A percentile compares a stretch with the other conserved stretches of the same genome.
phyloP scores from a whole-genome alignment of 768 basidiomycete genomes.

The Dendrothele bispora region DNA sequence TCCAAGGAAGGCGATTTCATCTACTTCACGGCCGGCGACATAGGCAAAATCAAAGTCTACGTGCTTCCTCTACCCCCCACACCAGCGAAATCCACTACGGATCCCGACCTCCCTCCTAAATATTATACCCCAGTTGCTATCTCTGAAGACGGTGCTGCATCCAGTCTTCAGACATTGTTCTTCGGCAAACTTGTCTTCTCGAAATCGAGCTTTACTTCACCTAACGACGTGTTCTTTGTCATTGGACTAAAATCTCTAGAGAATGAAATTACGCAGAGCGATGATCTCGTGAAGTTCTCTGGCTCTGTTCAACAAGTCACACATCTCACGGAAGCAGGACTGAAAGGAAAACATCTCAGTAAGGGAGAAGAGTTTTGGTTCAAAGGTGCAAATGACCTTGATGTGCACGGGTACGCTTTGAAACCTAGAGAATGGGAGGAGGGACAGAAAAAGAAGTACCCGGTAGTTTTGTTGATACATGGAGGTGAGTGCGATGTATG shows the following conservation, averaged over 20 bases:
- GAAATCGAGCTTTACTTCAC: constrained; percentile 70
- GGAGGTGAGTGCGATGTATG: constrained; percentile 44
- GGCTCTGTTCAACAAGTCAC: constrained; percentile 60
- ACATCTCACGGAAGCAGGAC: constrained; percentile 52
- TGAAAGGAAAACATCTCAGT: constrained; percentile 59
- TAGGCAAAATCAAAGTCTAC: constrained; percentile 76
- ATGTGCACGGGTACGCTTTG: constrained; percentile 83
- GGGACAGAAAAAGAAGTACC: constrained; percentile 73
- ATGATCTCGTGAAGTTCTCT: constrained; percentile 24
- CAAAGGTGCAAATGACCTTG: constrained; percentile 70
- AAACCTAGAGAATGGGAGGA: constrained; percentile 77
- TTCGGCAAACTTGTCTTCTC: constrained; percentile 68
- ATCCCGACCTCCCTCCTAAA: constrained; percentile 46
- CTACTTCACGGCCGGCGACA: constrained; percentile 76
- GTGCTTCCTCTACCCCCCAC: constrained; percentile 65
- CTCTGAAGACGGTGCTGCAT: constrained; percentile 56
- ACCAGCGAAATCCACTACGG: constrained; percentile 50
- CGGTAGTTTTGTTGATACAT: constrained; percentile 78
- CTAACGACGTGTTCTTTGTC: constrained; percentile 78
- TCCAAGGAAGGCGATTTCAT: constrained; percentile 66
- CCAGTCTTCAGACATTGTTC: constrained; percentile 61
- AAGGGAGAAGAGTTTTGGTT: constrained; percentile 87
- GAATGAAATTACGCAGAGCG: constrained; percentile 34
- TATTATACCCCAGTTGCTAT: constrained; percentile 58
- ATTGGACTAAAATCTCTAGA: constrained; percentile 45